Evolutionary conservation across 1,284 basidiomycete genomes (phyloP).

Genomic region (Albatrellus sp.): DNA sequence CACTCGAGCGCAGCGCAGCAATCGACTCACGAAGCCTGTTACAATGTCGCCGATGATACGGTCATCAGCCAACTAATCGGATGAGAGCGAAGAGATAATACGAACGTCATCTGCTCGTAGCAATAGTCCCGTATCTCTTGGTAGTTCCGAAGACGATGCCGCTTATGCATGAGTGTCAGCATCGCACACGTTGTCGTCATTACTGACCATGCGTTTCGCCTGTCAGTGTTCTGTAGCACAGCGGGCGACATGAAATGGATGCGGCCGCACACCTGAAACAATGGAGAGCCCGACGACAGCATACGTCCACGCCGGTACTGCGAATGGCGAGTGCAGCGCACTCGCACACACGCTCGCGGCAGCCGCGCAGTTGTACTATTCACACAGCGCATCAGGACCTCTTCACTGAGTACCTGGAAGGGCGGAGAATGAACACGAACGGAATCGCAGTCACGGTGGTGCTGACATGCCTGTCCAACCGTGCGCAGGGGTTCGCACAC

Average conservation of each 20-base stretch:
- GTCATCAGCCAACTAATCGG: too few species aligned
- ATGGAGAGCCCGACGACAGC: conserved; percentile 25
- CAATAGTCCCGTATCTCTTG: conserved; percentile 41
- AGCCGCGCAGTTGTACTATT: conserved; percentile 15
- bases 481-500: conserved; percentile 36
- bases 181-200: conserved; percentile 29
- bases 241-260: neutral
- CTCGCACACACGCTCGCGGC: conserved; percentile 17
- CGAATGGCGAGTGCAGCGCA: conserved; percentile 22
- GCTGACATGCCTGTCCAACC: conserved; percentile 32
- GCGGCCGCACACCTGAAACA: conserved; percentile 22
- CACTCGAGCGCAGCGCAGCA: too few species aligned
- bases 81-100: neutral
- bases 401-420: neutral
- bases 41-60: neutral
- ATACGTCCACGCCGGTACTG: conserved; percentile 34
- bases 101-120: conserved; percentile 39
- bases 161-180: conserved; percentile 36
- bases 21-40: too few species aligned
- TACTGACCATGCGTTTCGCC: conserved; percentile 17
- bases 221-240: neutral
- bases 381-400: too few species aligned
- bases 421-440: conserved; percentile 17
- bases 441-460: conserved; percentile 44
- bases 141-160: conserved; percentile 30